These are phyloP conservation scores for Haplographium delicatum DNA, from an alignment of 495 filamentous ascomycete genomes.

Conservation along the genomic window DNA sequence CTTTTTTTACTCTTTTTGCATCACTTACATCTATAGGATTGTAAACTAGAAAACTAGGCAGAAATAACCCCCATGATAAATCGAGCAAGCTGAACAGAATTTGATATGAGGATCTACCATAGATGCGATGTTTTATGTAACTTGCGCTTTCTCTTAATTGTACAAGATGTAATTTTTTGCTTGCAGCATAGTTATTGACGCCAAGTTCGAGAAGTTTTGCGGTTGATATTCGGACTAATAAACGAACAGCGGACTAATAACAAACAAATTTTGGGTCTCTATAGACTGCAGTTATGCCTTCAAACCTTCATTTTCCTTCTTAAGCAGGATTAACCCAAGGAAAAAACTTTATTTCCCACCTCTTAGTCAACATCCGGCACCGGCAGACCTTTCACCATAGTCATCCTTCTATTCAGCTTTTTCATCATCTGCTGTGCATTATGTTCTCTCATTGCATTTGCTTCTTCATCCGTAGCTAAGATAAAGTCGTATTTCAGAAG, in stretches of 20 bases:
- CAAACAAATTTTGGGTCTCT: not conserved
- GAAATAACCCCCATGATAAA: too few relatives aligned
- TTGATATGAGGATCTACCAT: too few relatives aligned
- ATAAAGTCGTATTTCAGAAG: slow-evolving; percentile 74
- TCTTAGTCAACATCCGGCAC: slow-evolving; percentile 64
- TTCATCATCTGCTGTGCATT: slow-evolving; percentile 66
- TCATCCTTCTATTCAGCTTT: slow-evolving; percentile 63
- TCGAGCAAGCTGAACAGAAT: too few relatives aligned
- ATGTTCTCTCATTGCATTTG: slow-evolving; percentile 56
- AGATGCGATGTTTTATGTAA: too few relatives aligned
- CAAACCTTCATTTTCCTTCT: not conserved
- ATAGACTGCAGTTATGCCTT: not conserved
- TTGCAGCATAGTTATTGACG: too few relatives aligned
- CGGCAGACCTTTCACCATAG: slow-evolving; percentile 77
- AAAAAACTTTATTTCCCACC: not conserved
- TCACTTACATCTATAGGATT: too few relatives aligned
- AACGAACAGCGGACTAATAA: not conserved
- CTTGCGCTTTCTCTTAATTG: too few relatives aligned
- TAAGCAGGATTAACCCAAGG: not conserved
- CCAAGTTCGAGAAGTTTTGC: too few relatives aligned
- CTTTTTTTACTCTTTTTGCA: too few relatives aligned
- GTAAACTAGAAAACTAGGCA: too few relatives aligned
- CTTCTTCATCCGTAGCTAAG: slow-evolving; percentile 58
- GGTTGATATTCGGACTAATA: too few relatives aligned
- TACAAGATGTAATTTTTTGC: too few relatives aligned